A percentile compares a stretch with the other conserved stretches of the same genome.
phyloP scores from a whole-genome alignment of 208 protist genomes.

The Tritrichomonas musculus region DNA sequence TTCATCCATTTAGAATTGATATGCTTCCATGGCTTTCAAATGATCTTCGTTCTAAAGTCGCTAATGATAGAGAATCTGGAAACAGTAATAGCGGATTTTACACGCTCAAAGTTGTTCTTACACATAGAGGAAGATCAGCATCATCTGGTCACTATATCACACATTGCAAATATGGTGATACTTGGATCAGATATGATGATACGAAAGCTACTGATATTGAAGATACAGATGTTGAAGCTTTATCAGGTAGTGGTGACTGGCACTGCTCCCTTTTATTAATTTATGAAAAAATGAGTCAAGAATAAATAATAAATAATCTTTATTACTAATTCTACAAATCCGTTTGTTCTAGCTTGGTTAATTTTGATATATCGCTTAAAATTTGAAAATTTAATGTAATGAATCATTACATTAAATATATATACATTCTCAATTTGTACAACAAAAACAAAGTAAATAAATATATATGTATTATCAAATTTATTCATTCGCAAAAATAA shows the following conservation, averaged over 20 bases:
- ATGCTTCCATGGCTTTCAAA: neutral
- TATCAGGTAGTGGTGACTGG: neutral
- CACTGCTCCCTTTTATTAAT: neutral
- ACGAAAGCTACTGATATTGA: neutral
- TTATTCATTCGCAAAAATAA: too few species aligned
- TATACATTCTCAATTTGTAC: too few species aligned
- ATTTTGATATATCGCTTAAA: too few species aligned
- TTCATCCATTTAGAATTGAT: neutral
- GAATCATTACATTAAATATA: too few species aligned
- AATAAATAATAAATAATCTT: too few species aligned
- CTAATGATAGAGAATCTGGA: neutral
- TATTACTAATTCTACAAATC: too few species aligned
- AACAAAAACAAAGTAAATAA: too few species aligned
- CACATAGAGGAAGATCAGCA: conserved; percentile 4
- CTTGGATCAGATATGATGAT: neutral
- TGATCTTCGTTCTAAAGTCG: neutral
- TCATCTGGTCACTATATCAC: conserved; percentile 4
- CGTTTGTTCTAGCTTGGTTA: too few species aligned
- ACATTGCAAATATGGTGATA: neutral
- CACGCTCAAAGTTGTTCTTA: neutral
- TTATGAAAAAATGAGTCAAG: neutral
- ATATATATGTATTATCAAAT: too few species aligned
- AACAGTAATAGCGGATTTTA: neutral
- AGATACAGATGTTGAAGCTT: neutral
- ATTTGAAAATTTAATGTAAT: too few species aligned